Evolutionary conservation across 2,329 filamentous ascomycete species (phyloP), one percentile per base, ranked within the genome.

Genomic region (Plectosphaerella cucumerina): DNA sequence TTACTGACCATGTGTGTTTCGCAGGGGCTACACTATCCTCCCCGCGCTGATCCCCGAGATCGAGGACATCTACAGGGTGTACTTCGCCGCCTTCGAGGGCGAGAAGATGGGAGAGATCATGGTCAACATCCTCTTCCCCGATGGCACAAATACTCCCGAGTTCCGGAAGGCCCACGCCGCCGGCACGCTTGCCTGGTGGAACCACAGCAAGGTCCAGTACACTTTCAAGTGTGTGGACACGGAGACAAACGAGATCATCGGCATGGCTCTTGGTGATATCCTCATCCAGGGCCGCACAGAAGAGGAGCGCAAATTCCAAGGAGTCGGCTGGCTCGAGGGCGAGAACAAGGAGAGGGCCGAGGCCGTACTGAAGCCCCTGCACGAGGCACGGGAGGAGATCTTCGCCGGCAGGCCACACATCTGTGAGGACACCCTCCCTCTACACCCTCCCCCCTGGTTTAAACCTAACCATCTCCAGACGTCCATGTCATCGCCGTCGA

Each of bases 151-250:
- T 20, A 56, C 59, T 31, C 63, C 65, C 5, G 64, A 68, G 35
- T 75, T 75, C 59, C 70, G 74, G 37, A 67, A 71, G 49, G 66
- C 61, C 4, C 75, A 78, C 54, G 63, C 71, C 23, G 62, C 62
- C 2, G 71, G 69, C 18, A 75, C 71, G 1, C 56, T 72, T 14
- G 63, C 60, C 6, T 72, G 65, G 60, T 70, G 68, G 65, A 64
- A 72, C 48, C 66, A 61, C 12, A 67, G 61, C 51, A 59, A 65
- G 12, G 61, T 62, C 17, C 74, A 77, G 51, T 74, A 76, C 59
- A 77, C 73, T 5, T 62, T 71, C 53, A 78, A 78, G 60, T 74
- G 69, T 45, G 63, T 77, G 22, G 74, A 78, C 55, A 68, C 65
- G 6, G 64, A 65, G 4, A 72, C 67, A 1, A 68, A 69, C 14